Conservation (phyloP, 2,329 filamentous ascomycete genomes). For the Trichoderma simmonsii region DNA sequence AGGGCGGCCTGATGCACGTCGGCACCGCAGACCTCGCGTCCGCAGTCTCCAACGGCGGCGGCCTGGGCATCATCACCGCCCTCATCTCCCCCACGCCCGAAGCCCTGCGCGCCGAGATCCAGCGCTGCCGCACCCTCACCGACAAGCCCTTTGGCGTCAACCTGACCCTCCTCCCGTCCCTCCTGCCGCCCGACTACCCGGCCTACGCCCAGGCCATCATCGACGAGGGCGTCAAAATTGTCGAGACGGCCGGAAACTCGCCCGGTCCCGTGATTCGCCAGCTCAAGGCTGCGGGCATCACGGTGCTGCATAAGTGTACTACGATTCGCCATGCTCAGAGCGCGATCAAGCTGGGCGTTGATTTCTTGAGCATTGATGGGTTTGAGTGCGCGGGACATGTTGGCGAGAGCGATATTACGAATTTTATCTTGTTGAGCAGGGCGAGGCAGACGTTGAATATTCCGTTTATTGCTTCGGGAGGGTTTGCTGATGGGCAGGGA, state of each 20-base stretch:
- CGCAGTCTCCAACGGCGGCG: constrained; percentile 77
- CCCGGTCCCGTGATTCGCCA: constrained; percentile 87
- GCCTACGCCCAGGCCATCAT: constrained; percentile 91
- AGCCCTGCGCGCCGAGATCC: constrained; percentile 91
- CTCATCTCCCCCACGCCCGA: constrained; percentile 91
- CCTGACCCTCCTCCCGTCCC: constrained; percentile 84
- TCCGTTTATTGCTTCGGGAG: constrained; percentile 93
- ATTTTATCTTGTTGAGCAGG: constrained; percentile 81
- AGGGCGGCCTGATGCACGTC: constrained; percentile 85
- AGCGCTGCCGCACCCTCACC: constrained; percentile 76
- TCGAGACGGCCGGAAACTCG: constrained; percentile 86
- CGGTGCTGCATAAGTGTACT: constrained; percentile 94
- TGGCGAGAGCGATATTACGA: constrained; percentile 82
- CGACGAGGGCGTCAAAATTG: constrained; percentile 85
- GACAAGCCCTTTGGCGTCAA: constrained; percentile 86
- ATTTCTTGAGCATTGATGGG: constrained; percentile 94
- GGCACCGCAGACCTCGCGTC: constrained; percentile 76
- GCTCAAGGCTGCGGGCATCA: constrained; percentile 76
- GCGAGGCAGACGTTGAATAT: constrained; percentile 80
- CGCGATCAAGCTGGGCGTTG: constrained; percentile 89
- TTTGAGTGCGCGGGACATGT: constrained; percentile 95
- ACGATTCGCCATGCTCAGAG: constrained; percentile 90
- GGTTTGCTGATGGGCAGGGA: constrained; percentile 91
- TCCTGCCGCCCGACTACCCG: constrained; percentile 86
- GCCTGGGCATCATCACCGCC: constrained; percentile 77